Conservation (phyloP, 257 asterid genomes). For the Nicotiana attenuata region DNA sequence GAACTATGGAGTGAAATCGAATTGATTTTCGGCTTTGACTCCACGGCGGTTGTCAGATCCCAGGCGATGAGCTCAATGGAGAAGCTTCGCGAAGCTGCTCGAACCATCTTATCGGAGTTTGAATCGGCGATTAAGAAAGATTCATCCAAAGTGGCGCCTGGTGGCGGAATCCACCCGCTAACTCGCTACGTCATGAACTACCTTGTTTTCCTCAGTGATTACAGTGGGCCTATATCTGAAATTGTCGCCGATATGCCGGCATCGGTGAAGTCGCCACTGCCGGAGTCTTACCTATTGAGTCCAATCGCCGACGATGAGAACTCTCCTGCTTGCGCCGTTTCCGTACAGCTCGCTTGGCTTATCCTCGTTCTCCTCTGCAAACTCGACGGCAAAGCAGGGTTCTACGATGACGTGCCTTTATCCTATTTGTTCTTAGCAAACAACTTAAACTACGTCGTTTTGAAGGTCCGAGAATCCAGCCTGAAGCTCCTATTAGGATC, state of each 20-base stretch:
- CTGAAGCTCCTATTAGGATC: slow-evolving; percentile 54
- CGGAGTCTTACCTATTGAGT: slow-evolving; percentile 54
- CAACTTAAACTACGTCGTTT: slow-evolving; percentile 73
- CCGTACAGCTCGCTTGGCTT: slow-evolving; percentile 67
- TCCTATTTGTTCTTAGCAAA: slow-evolving; percentile 74
- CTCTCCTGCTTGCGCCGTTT: slow-evolving; percentile 33
- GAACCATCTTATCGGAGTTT: slow-evolving; percentile 52
- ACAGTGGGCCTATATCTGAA: slow-evolving; percentile 67
- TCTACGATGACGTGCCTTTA: slow-evolving; percentile 58
- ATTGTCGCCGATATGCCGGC: slow-evolving; percentile 54
- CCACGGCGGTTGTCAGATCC: slow-evolving; percentile 38
- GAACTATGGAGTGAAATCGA: slow-evolving; percentile 66
- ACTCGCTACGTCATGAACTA: slow-evolving; percentile 93
- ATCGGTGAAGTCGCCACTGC: slow-evolving; percentile 41
- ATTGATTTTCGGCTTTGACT: slow-evolving; percentile 45
- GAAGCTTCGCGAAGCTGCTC: slow-evolving; percentile 65
- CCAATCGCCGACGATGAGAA: slow-evolving; percentile 24
- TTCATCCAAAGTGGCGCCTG: slow-evolving; percentile 45
- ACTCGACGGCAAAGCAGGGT: slow-evolving; percentile 70
- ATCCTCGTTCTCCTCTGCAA: slow-evolving; percentile 81
- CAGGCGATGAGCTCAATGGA: slow-evolving; percentile 55
- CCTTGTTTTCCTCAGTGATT: slow-evolving; percentile 66
- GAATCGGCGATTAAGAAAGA: slow-evolving; percentile 83
- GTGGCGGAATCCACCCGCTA: slow-evolving; percentile 78
- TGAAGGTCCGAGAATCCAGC: slow-evolving; percentile 55